Base-by-base conservation (phyloP, 2,329 filamentous ascomycete genomes). In the Aureobasidium zeae region DNA sequence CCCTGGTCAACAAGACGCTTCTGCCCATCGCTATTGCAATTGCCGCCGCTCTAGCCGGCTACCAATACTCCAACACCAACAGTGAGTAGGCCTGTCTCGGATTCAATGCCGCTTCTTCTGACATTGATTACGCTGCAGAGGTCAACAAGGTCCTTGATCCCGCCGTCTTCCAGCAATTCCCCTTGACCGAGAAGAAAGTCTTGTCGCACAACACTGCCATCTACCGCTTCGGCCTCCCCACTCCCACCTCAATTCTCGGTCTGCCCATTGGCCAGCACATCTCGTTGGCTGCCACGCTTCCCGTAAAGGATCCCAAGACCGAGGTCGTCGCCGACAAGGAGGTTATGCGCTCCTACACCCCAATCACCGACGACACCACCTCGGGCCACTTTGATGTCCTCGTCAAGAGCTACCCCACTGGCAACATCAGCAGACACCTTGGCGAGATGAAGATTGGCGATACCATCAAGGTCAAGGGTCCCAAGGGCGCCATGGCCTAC, bases 201-300 rank as follows among this genome's bases (percentile, higher is more conserved):
- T 81, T 96, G 58, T 94, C 89, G 22, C 91, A 96, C 77, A 98
- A 98, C 73, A 89, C 94, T 48, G 88, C 89, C 65, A 94, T 98
- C 83, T 98, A 96, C 74, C 87, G 91, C 59, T 95, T 96, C 71
- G 74, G 76, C 52, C 84, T 98, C 29, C 88, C 88, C 46, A 73
- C 73, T 39, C 69, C 80, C 29, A 81, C 72, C 56, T 77, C 84
- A 54, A 86, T 95, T 63, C 85, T 96, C 58, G 91, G 91, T 24
- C 52, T 63, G 9, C 60, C 60, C 5, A 62, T 58, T 70, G 91
- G 91, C 61, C 91, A 98, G 71, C 91, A 98, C 73, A 95, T 98
- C 68, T 95, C 89, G 50, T 86, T 98, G 61, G 86, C 83, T 54
- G 89, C 87, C 45, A 75, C 72, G 44, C 77, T 93, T 51, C 81